These are phyloP conservation scores for Tricholoma sp. DNA, from an alignment of 768 basidiomycete genomes.

Conservation along the genomic window DNA sequence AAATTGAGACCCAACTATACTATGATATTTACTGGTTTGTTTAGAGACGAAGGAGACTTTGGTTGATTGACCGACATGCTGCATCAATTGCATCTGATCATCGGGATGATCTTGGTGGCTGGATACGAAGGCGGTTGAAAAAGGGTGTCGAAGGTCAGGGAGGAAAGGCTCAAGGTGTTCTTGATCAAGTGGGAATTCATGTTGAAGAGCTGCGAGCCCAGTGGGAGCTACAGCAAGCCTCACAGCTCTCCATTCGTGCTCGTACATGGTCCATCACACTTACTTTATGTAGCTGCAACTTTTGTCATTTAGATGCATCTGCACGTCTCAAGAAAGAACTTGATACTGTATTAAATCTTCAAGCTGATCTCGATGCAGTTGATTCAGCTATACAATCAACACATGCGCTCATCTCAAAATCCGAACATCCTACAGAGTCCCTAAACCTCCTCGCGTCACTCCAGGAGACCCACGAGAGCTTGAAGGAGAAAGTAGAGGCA, in stretches of 20 bases:
- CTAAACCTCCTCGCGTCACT: slow-evolving; percentile 15
- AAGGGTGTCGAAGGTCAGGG: slow-evolving; percentile 13
- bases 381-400: slow-evolving; percentile 17
- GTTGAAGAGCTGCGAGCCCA: slow-evolving; percentile 18
- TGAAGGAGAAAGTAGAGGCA: slow-evolving; percentile 21
- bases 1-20: background rate
- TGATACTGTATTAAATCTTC: slow-evolving; percentile 23
- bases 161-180: slow-evolving; percentile 3
- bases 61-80: slow-evolving; percentile 28
- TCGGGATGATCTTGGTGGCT: slow-evolving; percentile 24
- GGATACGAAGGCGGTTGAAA: slow-evolving; percentile 19
- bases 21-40: slow-evolving; percentile 6
- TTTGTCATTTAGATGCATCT: slow-evolving; percentile 19
- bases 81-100: slow-evolving; percentile 19
- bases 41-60: slow-evolving; percentile 19
- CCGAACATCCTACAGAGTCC: background rate
- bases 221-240: slow-evolving; percentile 27
- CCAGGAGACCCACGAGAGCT: slow-evolving; percentile 11
- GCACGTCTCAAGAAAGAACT: slow-evolving; percentile 25
- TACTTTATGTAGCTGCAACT: background rate
- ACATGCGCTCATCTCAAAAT: background rate
- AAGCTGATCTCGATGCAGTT: slow-evolving; percentile 16
- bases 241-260: slow-evolving; percentile 21
- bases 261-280: slow-evolving; percentile 15
- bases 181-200: slow-evolving; percentile 14